phyloP scores from a whole-genome alignment of 805 yeast genomes.

The Candida nanaspora region DNA sequence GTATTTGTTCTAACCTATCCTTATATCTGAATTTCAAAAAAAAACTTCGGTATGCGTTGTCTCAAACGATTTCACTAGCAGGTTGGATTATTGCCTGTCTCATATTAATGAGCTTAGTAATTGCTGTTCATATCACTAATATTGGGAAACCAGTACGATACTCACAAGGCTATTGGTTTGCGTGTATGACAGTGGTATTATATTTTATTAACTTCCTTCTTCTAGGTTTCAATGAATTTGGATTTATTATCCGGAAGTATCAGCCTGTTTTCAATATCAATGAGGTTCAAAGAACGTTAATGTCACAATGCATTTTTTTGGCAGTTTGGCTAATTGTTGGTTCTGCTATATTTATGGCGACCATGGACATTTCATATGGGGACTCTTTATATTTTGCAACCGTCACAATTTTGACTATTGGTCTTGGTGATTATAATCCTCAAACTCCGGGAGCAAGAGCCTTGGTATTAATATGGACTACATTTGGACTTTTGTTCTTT shows the following conservation, averaged over 20 bases:
- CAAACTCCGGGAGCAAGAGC: conserved; percentile 44
- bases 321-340: conserved; percentile 71
- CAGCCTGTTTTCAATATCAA: conserved; percentile 66
- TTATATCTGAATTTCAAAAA: conserved; percentile 63
- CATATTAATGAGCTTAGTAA: conserved; percentile 43
- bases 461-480: conserved; percentile 53
- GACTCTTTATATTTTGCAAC: conserved; percentile 66
- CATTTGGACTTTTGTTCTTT: conserved; percentile 62
- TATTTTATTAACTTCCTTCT: conserved; percentile 52
- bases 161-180: conserved; percentile 77
- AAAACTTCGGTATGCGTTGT: conserved; percentile 44
- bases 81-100: conserved; percentile 60
- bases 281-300: conserved; percentile 61
- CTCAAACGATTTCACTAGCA: conserved; percentile 54
- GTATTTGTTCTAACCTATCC: conserved; percentile 61
- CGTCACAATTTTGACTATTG: conserved; percentile 72
- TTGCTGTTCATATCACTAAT: conserved; percentile 21
- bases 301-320: conserved; percentile 60
- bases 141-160: conserved; percentile 14
- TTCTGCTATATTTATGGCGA: conserved; percentile 44
- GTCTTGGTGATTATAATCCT: conserved; percentile 72
- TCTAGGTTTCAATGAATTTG: conserved; percentile 51
- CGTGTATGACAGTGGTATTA: conserved; percentile 53
- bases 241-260: conserved; percentile 51
- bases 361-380: conserved; percentile 48